Percentiles rank a stretch among this genome's conserved stretches.
phyloP scores from a whole-genome alignment of 2,329 filamentous ascomycete genomes.

The Fusarium lyarnte region DNA sequence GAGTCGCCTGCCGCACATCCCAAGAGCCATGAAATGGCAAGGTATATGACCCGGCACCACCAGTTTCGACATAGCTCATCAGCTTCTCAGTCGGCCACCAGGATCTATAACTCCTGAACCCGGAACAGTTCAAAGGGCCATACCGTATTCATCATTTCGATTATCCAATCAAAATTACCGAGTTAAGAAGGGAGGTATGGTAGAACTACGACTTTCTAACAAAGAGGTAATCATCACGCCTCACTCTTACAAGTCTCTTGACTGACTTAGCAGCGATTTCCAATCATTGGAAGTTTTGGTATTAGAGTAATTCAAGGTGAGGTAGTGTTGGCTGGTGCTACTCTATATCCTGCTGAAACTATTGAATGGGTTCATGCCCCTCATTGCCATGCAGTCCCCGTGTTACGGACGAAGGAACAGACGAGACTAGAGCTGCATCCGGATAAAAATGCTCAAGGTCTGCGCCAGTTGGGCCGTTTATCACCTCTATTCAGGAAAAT shows the following conservation, averaged over 20 bases:
- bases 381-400: conserved; percentile 74
- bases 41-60: conserved; percentile 16
- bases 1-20: conserved; percentile 15
- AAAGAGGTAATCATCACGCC: conserved; percentile 56
- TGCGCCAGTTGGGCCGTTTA: conserved; percentile 66
- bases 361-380: conserved; percentile 71
- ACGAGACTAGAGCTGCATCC: conserved; percentile 65
- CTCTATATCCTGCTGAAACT: conserved; percentile 59
- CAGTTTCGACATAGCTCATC: not conserved
- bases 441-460: conserved; percentile 57
- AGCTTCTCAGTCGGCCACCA: conserved; percentile 1
- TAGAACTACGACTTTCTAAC: conserved; percentile 57
- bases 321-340: conserved; percentile 72
- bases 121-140: conserved; percentile 5
- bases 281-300: conserved; percentile 74
- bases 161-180: conserved; percentile 56
- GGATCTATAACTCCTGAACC: not conserved
- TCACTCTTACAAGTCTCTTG: not conserved
- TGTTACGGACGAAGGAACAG: conserved; percentile 65
- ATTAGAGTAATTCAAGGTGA: conserved; percentile 69
- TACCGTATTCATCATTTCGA: conserved; percentile 58
- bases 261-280: conserved; percentile 61
- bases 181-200: conserved; percentile 50
- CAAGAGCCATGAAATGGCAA: conserved; percentile 14
- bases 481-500: conserved; percentile 74